Conservation (phyloP, 1,284 basidiomycete species). For the Cystobasidium pallidum region DNA sequence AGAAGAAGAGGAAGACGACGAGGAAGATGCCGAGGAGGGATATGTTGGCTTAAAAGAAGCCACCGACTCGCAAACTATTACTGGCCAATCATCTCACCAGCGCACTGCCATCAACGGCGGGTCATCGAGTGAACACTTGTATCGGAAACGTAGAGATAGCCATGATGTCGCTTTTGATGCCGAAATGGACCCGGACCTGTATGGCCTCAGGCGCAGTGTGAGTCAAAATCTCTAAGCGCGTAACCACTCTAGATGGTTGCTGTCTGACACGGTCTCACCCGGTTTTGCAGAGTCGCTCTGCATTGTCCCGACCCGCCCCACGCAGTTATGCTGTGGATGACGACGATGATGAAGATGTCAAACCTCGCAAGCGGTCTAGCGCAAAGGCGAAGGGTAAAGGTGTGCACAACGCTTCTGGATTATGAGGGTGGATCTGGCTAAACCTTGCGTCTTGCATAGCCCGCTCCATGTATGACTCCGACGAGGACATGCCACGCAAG, state of each 20-base stretch:
- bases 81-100: not conserved
- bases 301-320: slow-evolving; percentile 11
- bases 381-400: slow-evolving; percentile 47
- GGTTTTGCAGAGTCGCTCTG: slow-evolving; percentile 36
- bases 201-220: slow-evolving; percentile 52
- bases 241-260: not conserved
- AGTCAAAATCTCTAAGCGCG: slow-evolving; percentile 11
- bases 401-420: not conserved
- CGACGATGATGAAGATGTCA: slow-evolving; percentile 44
- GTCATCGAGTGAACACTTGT: not conserved
- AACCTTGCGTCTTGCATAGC: not conserved
- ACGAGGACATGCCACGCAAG: slow-evolving; percentile 44
- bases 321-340: slow-evolving; percentile 43
- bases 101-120: not conserved
- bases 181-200: slow-evolving; percentile 51
- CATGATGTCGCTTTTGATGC: slow-evolving; percentile 44
- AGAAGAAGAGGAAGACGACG: slow-evolving; percentile 23
- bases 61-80: not conserved
- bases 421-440: no score
- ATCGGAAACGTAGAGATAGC: slow-evolving; percentile 6
- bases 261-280: no score
- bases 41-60: not conserved
- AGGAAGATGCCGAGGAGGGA: slow-evolving; percentile 9
- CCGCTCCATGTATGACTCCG: slow-evolving; percentile 35
- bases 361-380: slow-evolving; percentile 13